Conservation (phyloP, 2,329 filamentous ascomycete genomes). For the Epichloe sp. region DNA sequence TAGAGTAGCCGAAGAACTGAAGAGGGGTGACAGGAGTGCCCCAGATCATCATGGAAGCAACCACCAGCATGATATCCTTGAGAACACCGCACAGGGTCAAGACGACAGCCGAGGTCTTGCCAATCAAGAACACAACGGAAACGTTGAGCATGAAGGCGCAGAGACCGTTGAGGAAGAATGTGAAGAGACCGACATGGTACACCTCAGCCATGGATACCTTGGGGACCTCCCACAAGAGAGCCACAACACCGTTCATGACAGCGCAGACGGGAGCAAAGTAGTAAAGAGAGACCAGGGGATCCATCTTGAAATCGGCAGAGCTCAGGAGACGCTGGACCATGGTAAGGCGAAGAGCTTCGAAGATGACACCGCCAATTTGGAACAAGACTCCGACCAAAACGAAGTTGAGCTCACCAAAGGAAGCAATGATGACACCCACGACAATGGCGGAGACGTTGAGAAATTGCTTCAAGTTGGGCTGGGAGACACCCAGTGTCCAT, state of each 20-base stretch:
- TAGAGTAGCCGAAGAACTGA: slow-evolving; percentile 74
- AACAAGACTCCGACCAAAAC: slow-evolving; percentile 66
- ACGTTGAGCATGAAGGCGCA: slow-evolving; percentile 75
- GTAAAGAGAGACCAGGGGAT: slow-evolving; percentile 76
- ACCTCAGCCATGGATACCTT: slow-evolving; percentile 56
- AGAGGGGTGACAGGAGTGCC: slow-evolving; percentile 59
- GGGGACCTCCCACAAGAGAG: slow-evolving; percentile 62
- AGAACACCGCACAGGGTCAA: slow-evolving; percentile 79
- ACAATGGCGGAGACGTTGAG: slow-evolving; percentile 93
- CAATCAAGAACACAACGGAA: slow-evolving; percentile 76
- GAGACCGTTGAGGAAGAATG: slow-evolving; percentile 62
- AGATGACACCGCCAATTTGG: slow-evolving; percentile 66
- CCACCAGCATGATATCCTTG: slow-evolving; percentile 75
- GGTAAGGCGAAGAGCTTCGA: slow-evolving; percentile 71
- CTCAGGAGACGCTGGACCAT: slow-evolving; percentile 75
- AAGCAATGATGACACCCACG: slow-evolving; percentile 85
- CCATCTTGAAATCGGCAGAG: slow-evolving; percentile 83
- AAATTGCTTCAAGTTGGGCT: slow-evolving; percentile 75
- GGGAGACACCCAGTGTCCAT: slow-evolving; percentile 74
- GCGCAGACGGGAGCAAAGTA: slow-evolving; percentile 82
- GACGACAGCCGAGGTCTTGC: slow-evolving; percentile 75
- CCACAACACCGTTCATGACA: slow-evolving; percentile 63
- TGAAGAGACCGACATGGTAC: slow-evolving; percentile 58
- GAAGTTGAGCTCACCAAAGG: slow-evolving; percentile 91
- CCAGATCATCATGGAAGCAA: slow-evolving; percentile 71